Evolutionary conservation across 2,329 filamentous ascomycete species (phyloP).

Genomic region (Fusarium guadeloupense): DNA sequence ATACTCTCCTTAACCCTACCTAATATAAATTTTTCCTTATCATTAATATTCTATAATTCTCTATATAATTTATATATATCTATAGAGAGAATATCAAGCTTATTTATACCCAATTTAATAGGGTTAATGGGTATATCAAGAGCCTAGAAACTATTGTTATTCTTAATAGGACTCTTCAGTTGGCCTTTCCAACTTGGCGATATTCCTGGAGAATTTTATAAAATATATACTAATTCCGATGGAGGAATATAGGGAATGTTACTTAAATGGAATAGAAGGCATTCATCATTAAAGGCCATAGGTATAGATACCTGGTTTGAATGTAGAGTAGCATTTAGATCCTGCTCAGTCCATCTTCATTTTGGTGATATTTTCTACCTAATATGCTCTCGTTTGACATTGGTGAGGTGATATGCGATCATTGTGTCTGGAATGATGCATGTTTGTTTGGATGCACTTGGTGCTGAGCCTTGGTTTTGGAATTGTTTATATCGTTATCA

Average conservation of each 20-base stretch:
- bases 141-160: neutral
- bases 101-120: neutral
- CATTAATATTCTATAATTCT: neutral
- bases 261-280: neutral
- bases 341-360: neutral
- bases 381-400: neutral
- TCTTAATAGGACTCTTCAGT: neutral
- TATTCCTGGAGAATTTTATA: neutral
- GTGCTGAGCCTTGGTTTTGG: neutral
- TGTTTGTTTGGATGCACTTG: neutral
- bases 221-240: neutral
- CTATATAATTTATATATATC: neutral
- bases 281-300: neutral
- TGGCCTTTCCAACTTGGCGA: neutral
- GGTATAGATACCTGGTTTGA: neutral
- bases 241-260: neutral
- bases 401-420: neutral
- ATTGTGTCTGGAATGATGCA: neutral
- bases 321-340: neutral
- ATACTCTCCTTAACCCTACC: neutral
- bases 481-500: too few species aligned
- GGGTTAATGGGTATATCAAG: neutral
- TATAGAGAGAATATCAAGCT: neutral
- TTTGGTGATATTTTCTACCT: neutral
- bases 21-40: neutral